A percentile compares a stretch with the other conserved stretches of the same genome.
Evolutionary conservation across 2,329 filamentous ascomycete species (phyloP).

Genomic region (Trichoderma oligosporum): DNA sequence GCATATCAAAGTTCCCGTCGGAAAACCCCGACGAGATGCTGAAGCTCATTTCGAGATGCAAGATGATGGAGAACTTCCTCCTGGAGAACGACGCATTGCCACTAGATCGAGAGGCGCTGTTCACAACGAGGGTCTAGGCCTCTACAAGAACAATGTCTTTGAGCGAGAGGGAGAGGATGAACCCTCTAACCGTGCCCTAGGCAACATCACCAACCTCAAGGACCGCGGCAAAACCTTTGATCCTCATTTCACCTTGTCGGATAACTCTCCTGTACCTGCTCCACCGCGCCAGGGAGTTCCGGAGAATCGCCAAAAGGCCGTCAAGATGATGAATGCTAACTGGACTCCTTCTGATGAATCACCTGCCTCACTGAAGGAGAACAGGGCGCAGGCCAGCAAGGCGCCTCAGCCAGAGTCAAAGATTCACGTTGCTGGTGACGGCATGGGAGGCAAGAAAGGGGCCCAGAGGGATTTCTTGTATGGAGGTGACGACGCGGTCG

Average conservation of each 20-base stretch:
- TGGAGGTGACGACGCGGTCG: constrained; percentile 49
- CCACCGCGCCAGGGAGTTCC: constrained; percentile 44
- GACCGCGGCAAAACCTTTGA: constrained; percentile 74
- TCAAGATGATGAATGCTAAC: constrained; percentile 68
- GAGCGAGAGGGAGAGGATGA: constrained; percentile 49
- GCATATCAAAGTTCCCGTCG: neutral
- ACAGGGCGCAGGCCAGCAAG: constrained; percentile 18
- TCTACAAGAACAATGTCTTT: constrained; percentile 77
- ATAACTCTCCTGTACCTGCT: constrained; percentile 55
- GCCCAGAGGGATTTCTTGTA: constrained; percentile 56
- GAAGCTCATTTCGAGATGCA: constrained; percentile 79
- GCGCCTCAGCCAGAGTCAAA: constrained; percentile 19
- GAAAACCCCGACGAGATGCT: constrained; percentile 68
- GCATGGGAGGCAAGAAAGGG: constrained; percentile 60
- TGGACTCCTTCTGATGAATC: constrained; percentile 56
- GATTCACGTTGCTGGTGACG: constrained; percentile 53
- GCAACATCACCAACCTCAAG: constrained; percentile 68
- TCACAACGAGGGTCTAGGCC: constrained; percentile 61
- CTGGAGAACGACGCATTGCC: constrained; percentile 43
- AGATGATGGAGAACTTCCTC: constrained; percentile 64
- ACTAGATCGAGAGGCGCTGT: constrained; percentile 50
- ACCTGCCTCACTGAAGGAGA: constrained; percentile 48
- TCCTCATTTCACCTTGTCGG: constrained; percentile 71
- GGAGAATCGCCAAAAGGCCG: constrained; percentile 62
- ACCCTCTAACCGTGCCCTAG: constrained; percentile 47